phyloP scores from a whole-genome alignment of 2,329 filamentous ascomycete genomes.

The Herpotrichia juniperi region DNA sequence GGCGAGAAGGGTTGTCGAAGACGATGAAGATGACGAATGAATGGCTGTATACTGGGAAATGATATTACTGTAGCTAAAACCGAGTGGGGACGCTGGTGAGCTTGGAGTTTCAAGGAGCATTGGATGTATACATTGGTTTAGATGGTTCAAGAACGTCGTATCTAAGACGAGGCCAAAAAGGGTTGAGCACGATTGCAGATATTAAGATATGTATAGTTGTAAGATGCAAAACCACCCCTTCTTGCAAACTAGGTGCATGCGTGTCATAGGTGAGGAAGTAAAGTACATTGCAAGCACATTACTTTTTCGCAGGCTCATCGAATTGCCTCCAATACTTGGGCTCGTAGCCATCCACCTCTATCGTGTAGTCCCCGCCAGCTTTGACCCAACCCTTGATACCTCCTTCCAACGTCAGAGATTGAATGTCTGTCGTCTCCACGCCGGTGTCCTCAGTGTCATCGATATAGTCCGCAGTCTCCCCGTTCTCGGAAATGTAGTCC shows the following conservation, averaged over 20 bases:
- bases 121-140: too few species aligned
- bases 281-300: not conserved
- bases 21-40: conserved; percentile 42
- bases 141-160: too few species aligned
- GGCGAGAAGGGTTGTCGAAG: conserved; percentile 34
- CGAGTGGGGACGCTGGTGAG: too few species aligned
- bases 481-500: conserved; percentile 32
- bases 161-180: too few species aligned
- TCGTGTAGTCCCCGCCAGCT: conserved; percentile 35
- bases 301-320: conserved; percentile 1
- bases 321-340: conserved; percentile 40
- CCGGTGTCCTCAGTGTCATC: conserved; percentile 21
- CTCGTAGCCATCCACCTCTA: conserved; percentile 43
- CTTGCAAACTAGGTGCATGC: too few species aligned
- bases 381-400: conserved; percentile 48
- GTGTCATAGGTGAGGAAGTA: too few species aligned
- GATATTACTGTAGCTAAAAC: too few species aligned
- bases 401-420: conserved; percentile 44
- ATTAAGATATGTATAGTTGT: too few species aligned
- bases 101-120: not conserved
- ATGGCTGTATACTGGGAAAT: too few species aligned
- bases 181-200: too few species aligned
- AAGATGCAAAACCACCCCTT: too few species aligned
- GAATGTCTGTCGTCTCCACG: conserved; percentile 40
- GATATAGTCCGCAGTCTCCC: conserved; percentile 37